A percentile compares a stretch with the other conserved stretches of the same genome.
phyloP scores from a whole-genome alignment of 169 alveolate genomes.

The Pseudocohnilembus persalinus region DNA sequence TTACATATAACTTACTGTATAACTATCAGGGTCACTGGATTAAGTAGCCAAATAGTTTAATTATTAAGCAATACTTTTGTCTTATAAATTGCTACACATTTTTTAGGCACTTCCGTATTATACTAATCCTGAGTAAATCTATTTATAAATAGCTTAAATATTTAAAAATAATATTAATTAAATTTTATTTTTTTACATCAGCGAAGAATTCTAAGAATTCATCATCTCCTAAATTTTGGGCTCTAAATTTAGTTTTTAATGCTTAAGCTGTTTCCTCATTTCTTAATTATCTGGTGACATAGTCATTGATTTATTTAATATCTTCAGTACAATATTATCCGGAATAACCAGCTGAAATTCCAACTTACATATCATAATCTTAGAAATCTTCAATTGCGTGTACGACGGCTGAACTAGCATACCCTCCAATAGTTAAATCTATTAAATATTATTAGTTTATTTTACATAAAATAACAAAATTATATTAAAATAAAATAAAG shows the following conservation, averaged over 20 bases:
- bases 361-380: slow-evolving; percentile 46
- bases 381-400: slow-evolving; percentile 48
- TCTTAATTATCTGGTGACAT: slow-evolving; percentile 33
- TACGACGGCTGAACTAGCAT: slow-evolving; percentile 66
- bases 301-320: slow-evolving; percentile 26
- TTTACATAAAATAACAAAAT: too few relatives aligned
- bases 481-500: too few relatives aligned
- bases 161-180: slow-evolving; percentile 44
- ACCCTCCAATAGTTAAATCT: slow-evolving; percentile 47
- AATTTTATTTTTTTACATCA: slow-evolving; percentile 12
- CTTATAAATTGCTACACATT: slow-evolving; percentile 45
- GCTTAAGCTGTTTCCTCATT: slow-evolving; percentile 13
- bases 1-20: slow-evolving; percentile 35
- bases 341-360: slow-evolving; percentile 38
- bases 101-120: slow-evolving; percentile 54
- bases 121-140: slow-evolving; percentile 29
- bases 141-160: slow-evolving; percentile 7
- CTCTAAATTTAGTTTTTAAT: slow-evolving; percentile 11
- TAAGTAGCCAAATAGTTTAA: slow-evolving; percentile 11
- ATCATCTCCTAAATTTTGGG: slow-evolving; percentile 22
- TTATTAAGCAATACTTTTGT: slow-evolving; percentile 17
- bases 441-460: too few relatives aligned
- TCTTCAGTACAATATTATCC: slow-evolving; percentile 49
- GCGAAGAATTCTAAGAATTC: slow-evolving; percentile 35
- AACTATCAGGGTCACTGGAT: slow-evolving; percentile 18